Evolutionary conservation across 1,284 basidiomycete species (phyloP), one percentile per base, ranked within the genome.

Genomic region (Paramarasmius palmivorus): DNA sequence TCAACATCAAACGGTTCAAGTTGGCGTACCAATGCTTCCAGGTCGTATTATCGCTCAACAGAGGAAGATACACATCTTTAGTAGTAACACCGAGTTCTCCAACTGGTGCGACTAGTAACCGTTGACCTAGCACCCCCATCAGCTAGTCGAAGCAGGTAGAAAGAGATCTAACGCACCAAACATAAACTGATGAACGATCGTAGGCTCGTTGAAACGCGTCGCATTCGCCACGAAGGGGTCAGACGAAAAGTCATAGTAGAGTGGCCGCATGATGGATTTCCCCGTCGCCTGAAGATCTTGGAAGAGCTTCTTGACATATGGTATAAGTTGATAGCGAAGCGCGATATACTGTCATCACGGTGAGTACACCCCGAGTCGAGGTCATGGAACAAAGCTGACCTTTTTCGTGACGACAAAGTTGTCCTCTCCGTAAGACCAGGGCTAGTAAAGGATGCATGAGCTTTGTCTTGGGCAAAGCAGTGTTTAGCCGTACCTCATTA

Each of bases 381-480:
- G 19, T 37, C 19, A 41, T 14, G 34, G 29, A 39, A 3, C 29
- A 12, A 10, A 29, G 19, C 55, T 10, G 53, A 70, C 72, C 58
- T 70, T 63, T 58, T 74, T 74, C 56, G 73, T 65, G 29, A 73
- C 71, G n/a, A 62, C 59, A 48, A 73, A 73, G 53, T 74, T 75
- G 0, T 68, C 72, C 36, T 67, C 69, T 9, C 73, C 73, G 50
- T 73, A 74, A 0, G 71, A 62, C 73, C 73, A 74, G 17, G 72
- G 73, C 71, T 74, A 34, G 29, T 22, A 41, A 2, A 26, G 36
- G 14, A 23, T 45, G 32, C 17, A 36, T 38, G 26, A 42, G 44
- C 40, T 12, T 45, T 15, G 19, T 49, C 4, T 47, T 17, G 20
- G 2, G 29, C 7, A 42, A 12, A 15, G 17, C 4, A 38, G 8